A percentile compares a stretch with the other conserved stretches of the same genome.
Conservation (phyloP, 2,329 filamentous ascomycete species). For the Colletotrichum sidae region DNA sequence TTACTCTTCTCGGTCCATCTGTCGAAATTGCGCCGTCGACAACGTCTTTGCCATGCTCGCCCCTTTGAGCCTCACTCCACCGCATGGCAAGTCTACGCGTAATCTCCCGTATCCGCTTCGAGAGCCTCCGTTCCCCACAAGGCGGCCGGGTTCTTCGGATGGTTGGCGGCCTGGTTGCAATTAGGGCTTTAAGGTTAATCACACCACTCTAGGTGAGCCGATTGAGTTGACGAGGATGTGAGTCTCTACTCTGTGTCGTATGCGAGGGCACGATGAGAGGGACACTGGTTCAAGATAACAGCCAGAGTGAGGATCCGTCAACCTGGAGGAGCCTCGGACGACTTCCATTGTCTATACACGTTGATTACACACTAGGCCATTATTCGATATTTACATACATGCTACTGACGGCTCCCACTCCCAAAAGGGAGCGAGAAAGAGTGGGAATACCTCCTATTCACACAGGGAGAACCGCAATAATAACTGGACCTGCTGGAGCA, state of each 20-base stretch:
- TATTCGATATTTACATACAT: neutral
- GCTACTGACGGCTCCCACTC: neutral
- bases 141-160: conserved; percentile 10
- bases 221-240: no score
- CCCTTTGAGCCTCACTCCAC: conserved; percentile 9
- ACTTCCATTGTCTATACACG: no score
- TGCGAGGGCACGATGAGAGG: no score
- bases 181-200: conserved; percentile 31
- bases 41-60: neutral
- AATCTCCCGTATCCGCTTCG: conserved; percentile 18
- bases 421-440: neutral
- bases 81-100: conserved; percentile 22
- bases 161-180: neutral
- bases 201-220: conserved; percentile 5
- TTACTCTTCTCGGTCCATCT: neutral
- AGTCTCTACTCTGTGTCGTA: no score
- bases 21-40: neutral
- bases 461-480: conserved; percentile 13
- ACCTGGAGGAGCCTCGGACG: no score
- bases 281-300: no score
- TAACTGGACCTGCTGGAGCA: conserved; percentile 8
- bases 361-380: no score
- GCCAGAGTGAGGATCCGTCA: no score
- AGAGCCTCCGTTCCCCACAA: conserved; percentile 23
- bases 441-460: conserved; percentile 11